Conservation (phyloP, 495 filamentous ascomycete genomes). For the Aspergillus ellipticus region DNA sequence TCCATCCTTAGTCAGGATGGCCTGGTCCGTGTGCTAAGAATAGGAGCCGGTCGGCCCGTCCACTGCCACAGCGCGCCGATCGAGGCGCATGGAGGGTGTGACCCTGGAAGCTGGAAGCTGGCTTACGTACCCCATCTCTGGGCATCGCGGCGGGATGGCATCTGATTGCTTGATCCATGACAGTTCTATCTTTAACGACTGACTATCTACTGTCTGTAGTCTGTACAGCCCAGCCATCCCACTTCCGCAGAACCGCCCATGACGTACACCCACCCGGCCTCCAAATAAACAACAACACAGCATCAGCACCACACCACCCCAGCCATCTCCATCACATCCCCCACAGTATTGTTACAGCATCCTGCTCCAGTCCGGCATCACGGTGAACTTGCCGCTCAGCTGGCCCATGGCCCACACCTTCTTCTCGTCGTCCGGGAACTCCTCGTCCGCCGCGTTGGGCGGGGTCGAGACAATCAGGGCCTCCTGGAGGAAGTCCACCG, state of each 20-base stretch:
- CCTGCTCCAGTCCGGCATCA: conserved; percentile 46
- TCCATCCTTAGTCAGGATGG: too few relatives aligned
- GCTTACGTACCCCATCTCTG: neutral
- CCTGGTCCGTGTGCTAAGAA: too few relatives aligned
- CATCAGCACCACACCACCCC: neutral
- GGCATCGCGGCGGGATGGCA: too few relatives aligned
- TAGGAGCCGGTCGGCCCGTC: too few relatives aligned
- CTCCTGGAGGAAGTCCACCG: conserved; percentile 45
- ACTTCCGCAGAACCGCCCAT: neutral
- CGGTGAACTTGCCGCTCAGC: conserved; percentile 47
- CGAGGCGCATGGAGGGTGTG: too few relatives aligned
- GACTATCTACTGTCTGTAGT: neutral
- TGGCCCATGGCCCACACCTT: conserved; percentile 49
- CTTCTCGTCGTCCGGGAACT: conserved; percentile 26
- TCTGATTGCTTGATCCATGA: neutral
- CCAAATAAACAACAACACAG: neutral
- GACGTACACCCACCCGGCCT: neutral
- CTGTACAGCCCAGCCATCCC: neutral
- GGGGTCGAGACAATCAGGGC: conserved; percentile 39
- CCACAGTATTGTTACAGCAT: conserved; percentile 46
- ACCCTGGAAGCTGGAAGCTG: too few relatives aligned
- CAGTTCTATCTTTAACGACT: neutral
- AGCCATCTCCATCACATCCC: too few relatives aligned
- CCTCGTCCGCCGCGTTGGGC: conserved; percentile 22
- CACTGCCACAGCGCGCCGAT: too few relatives aligned